Base-by-base conservation (phyloP, 108 stramenopile species). In the Cyclotella cryptica region DNA sequence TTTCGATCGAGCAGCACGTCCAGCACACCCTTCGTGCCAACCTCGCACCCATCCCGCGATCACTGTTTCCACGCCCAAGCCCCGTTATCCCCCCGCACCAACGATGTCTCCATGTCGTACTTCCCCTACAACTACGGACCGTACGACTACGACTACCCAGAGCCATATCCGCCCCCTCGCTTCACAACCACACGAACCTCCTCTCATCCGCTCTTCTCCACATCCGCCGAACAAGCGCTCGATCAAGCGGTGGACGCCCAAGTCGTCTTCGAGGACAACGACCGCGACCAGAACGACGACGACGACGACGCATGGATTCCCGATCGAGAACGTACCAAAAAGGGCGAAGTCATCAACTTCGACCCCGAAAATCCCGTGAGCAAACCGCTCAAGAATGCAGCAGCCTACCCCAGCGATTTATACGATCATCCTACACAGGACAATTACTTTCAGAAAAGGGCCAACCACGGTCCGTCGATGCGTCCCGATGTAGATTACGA, bases 331-430 rank as follows among this genome's bases (percentile, higher is more conserved):
- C 61, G 61, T 1, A 19, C 19, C 19, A 42, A 39, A 18, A 3
- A 39, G 35, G 30, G 61, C 11, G 61, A 62, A 62, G 61, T 62
- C 15, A 62, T 62, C 35, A 15, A 69, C 27, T 69, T 69, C 49
- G 49, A 49, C 17, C 68, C 68, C 51, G 27, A 30, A 22, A 26
- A 53, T 30, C 45, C 65, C 17, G 24, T 45, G 17, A 52, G 47
- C 24, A 19, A 26, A 29, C 68, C 68, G 2, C n/a, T 69, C 9
- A 69, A 52, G 29, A 69, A 53, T 69, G 68, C 68, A 19, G 68
- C 68, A 8, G 68, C 68, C 28, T 45, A 52, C 39, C 62, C 62
- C 30, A 41, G 15, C 19, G 62, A 63, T 63, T 21, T 39, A 4
- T 63, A 30, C 39, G 68, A 54, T 28, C 46, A 53, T 46, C 42